Conservation (phyloP, 257 asterid species). For the Parsonsia alboflavescens region DNA sequence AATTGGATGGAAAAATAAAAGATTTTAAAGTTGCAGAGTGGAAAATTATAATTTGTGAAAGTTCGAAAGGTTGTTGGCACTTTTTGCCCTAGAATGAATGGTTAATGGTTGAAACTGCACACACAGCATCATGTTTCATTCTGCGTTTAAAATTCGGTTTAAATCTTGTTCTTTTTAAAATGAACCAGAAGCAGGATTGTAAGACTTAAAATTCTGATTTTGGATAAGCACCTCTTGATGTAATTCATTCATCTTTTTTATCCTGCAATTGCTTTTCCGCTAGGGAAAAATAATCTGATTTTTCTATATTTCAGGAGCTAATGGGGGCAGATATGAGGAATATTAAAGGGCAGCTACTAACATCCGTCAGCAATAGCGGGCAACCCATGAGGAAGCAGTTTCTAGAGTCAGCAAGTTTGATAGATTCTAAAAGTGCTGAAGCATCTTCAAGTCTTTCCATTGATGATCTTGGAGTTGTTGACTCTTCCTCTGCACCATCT, state of each 20-base stretch:
- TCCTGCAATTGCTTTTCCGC: neutral
- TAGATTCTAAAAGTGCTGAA: slow-evolving; percentile 63
- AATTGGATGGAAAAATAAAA: too few species aligned
- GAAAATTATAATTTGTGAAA: too few species aligned
- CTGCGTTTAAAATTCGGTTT: neutral
- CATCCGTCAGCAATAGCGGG: slow-evolving; percentile 50
- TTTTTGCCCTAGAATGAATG: too few species aligned
- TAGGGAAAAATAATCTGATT: neutral
- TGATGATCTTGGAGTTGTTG: slow-evolving; percentile 50
- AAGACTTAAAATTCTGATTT: neutral
- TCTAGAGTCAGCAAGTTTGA: slow-evolving; percentile 50
- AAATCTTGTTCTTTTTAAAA: too few species aligned
- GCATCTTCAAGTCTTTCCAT: slow-evolving; percentile 51
- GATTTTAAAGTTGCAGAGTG: too few species aligned
- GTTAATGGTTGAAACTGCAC: neutral
- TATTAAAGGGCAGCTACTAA: slow-evolving; percentile 45
- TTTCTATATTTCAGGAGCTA: slow-evolving; percentile 41
- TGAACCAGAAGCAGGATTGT: neutral
- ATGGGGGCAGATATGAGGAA: slow-evolving; percentile 57
- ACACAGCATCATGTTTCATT: neutral
- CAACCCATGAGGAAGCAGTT: slow-evolving; percentile 65
- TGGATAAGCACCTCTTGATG: neutral
- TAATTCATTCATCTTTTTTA: neutral
- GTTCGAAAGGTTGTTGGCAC: too few species aligned
- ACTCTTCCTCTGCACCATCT: slow-evolving; percentile 61